phyloP scores from a whole-genome alignment of 805 yeast genomes.

The Isabelozyma gotoi region DNA sequence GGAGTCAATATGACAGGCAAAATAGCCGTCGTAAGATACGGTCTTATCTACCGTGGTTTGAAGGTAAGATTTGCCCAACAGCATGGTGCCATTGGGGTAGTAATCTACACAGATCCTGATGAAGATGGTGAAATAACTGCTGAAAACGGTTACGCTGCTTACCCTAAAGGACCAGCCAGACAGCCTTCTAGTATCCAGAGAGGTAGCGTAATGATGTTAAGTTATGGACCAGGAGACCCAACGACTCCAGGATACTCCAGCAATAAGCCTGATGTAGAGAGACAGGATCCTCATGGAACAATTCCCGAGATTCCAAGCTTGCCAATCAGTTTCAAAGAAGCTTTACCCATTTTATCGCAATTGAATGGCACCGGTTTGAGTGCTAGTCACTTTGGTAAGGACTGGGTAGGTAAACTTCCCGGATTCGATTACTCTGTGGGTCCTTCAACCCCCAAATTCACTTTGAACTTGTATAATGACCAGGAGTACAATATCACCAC shows the following conservation, averaged over 20 bases:
- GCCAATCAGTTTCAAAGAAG: slow-evolving; percentile 66
- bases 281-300: slow-evolving; percentile 47
- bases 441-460: slow-evolving; percentile 37
- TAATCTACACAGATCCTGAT: slow-evolving; percentile 55
- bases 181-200: slow-evolving; percentile 60
- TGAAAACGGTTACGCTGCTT: slow-evolving; percentile 53
- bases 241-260: slow-evolving; percentile 71
- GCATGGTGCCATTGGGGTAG: slow-evolving; percentile 61
- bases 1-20: slow-evolving; percentile 51
- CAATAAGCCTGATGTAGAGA: slow-evolving; percentile 43
- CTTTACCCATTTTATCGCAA: slow-evolving; percentile 57
- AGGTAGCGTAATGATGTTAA: slow-evolving; percentile 59
- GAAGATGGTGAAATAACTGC: slow-evolving; percentile 60
- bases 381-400: slow-evolving; percentile 36
- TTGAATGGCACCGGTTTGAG: slow-evolving; percentile 58
- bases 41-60: slow-evolving; percentile 51
- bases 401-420: slow-evolving; percentile 42
- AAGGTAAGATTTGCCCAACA: slow-evolving; percentile 62
- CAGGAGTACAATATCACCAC: slow-evolving; percentile 65
- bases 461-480: slow-evolving; percentile 55
- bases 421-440: slow-evolving; percentile 54
- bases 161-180: slow-evolving; percentile 68
- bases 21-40: slow-evolving; percentile 59
- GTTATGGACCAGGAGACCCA: slow-evolving; percentile 74
- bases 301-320: slow-evolving; percentile 70